These are phyloP conservation scores for Colletotrichum phormii DNA, from an alignment of 2,329 filamentous ascomycete genomes.

Conservation along the genomic window DNA sequence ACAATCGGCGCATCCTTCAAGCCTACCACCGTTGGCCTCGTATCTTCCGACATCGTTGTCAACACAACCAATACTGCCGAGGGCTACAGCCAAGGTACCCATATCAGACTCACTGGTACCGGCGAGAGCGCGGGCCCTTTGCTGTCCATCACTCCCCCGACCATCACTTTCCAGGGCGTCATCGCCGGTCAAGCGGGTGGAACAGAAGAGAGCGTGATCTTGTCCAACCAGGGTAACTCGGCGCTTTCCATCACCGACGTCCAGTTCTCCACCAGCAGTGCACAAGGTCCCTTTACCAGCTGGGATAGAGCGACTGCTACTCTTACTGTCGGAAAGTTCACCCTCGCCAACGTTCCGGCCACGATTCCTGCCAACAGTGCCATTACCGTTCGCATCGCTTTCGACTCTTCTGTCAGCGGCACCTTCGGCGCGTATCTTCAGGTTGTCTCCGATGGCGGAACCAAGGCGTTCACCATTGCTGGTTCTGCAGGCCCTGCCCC, in stretches of 20 bases:
- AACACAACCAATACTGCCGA: constrained; percentile 58
- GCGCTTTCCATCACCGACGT: constrained; percentile 57
- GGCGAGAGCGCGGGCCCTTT: constrained; percentile 59
- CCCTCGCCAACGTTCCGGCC: constrained; percentile 57
- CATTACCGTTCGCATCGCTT: constrained; percentile 56
- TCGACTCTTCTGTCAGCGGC: constrained; percentile 58
- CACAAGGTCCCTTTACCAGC: constrained; percentile 57
- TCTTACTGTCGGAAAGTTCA: constrained; percentile 59
- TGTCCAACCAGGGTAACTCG: constrained; percentile 62
- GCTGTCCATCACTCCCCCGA: constrained; percentile 59
- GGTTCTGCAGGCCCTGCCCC: constrained; percentile 62
- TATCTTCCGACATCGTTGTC: constrained; percentile 60
- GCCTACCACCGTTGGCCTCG: constrained; percentile 58
- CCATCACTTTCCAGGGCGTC: constrained; percentile 61
- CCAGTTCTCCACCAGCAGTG: constrained; percentile 54
- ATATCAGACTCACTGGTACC: constrained; percentile 60
- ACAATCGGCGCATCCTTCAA: constrained; percentile 57
- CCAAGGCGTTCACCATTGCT: constrained; percentile 58
- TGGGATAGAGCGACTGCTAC: constrained; percentile 50
- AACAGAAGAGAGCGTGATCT: constrained; percentile 55
- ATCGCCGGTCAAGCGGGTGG: constrained; percentile 56
- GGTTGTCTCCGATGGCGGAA: constrained; percentile 62
- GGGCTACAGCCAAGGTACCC: constrained; percentile 59
- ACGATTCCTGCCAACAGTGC: constrained; percentile 54
- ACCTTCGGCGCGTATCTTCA: constrained; percentile 62